Base-by-base conservation (phyloP, 208 protist genomes). In the Leishmania gerbilli region DNA sequence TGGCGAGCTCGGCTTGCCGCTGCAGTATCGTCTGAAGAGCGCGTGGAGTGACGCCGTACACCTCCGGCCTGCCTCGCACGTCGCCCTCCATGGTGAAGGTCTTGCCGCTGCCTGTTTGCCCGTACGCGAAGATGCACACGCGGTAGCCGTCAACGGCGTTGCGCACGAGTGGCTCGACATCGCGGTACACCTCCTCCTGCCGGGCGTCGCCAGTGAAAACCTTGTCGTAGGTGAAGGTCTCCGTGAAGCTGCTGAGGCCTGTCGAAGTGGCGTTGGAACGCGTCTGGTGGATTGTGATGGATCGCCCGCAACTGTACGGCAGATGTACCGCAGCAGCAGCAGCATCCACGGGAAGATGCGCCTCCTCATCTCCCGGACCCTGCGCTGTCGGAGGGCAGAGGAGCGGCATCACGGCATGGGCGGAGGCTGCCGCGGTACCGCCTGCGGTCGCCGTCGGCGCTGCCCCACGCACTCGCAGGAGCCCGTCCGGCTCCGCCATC, bases 101-200 rank as follows among this genome's bases (percentile, higher is more conserved):
- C 80, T 98, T 98, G 72, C 97, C 95, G 17, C 86, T 93, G 51
- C 97, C 97, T 6, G 97, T 98, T 82, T 98, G 97, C 1, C 97
- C 97, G 79, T 98, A 98, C 5, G 97, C 97, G 60, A 98, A 96
- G 37, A 98, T 89, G 77, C 95, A 98, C 24, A 98, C 92, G 40
- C 91, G 87, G 77, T 98, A 98, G 31, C 97, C 97, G 80, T 98
- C 97, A 69, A 98, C 82, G 7, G 95, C 97, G 74, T 89, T 95
- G 79, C 96, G 86, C 78, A 98, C 92, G n/a, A 98, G 87, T 72
- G 92, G 93, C 89, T 96, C 91, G 17, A 98, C 92, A 5, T 98
- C 95, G 27, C 81, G 60, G 86, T 98, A 99, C 2, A 99, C 87
- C 56, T 93, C 86, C 51, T 69, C 85, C 77, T 96, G 93, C 19